A percentile compares a stretch with the other conserved stretches of the same genome.
These are phyloP conservation scores for Venturia pyrina DNA, from an alignment of 2,329 filamentous ascomycete species.

Conservation along the genomic window DNA sequence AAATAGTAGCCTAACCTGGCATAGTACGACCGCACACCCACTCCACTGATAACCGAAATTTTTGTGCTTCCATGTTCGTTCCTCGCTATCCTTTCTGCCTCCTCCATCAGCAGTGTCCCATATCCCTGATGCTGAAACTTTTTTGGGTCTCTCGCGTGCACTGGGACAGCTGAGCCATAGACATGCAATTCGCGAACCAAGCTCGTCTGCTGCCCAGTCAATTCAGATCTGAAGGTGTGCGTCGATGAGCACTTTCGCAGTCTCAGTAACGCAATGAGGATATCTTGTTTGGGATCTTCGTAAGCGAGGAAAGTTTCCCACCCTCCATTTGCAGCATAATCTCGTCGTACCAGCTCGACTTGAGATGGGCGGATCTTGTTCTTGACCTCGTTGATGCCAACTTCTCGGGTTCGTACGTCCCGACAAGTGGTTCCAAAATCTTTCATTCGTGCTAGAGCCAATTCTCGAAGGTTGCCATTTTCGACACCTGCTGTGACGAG, in stretches of 20 bases:
- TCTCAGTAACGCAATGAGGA: constrained; percentile 81
- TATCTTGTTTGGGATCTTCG: constrained; percentile 97
- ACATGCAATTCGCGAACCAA: constrained; percentile 92
- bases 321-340: constrained; percentile 90
- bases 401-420: constrained; percentile 90
- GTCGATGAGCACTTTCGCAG: constrained; percentile 83
- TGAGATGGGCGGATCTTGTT: constrained; percentile 96
- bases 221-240: constrained; percentile 85
- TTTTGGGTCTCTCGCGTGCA: constrained; percentile 86
- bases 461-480: constrained; percentile 89
- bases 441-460: constrained; percentile 95
- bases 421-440: constrained; percentile 96
- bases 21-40: constrained; percentile 93
- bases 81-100: constrained; percentile 87
- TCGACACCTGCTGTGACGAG: constrained; percentile 97
- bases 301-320: constrained; percentile 99
- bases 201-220: constrained; percentile 77
- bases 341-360: constrained; percentile 85
- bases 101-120: constrained; percentile 92
- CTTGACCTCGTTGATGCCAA: constrained; percentile 98
- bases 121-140: constrained; percentile 99
- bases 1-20: constrained; percentile 85
- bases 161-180: constrained; percentile 93
- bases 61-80: constrained; percentile 91
- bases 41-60: constrained; percentile 95